Evolutionary conservation across 1,284 basidiomycete genomes (phyloP).

Genomic region (Apiotrichum montevideense): DNA sequence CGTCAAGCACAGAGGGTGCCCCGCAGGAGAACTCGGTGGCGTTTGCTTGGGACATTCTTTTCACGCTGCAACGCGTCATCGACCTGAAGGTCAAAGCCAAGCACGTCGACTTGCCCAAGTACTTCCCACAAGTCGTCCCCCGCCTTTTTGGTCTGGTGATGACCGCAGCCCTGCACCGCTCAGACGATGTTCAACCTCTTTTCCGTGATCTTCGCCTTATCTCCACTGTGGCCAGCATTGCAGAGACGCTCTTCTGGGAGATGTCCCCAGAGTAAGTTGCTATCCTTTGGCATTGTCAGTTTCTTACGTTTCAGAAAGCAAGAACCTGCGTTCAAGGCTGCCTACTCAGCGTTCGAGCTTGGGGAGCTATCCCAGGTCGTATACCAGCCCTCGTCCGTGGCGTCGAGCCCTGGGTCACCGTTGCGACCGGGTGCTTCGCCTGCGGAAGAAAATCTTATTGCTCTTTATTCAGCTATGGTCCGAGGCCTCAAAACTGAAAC

Average conservation of each 20-base stretch:
- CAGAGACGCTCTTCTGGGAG: constrained; percentile 63
- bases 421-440: constrained; percentile 7
- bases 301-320: constrained; percentile 48
- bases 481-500: constrained; percentile 56
- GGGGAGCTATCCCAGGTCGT: constrained; percentile 57
- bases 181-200: constrained; percentile 33
- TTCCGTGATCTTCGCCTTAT: constrained; percentile 63
- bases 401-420: not conserved
- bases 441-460: constrained; percentile 57
- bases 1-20: not conserved
- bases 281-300: not conserved
- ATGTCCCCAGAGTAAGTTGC: constrained; percentile 57
- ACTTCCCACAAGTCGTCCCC: constrained; percentile 66
- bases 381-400: constrained; percentile 47
- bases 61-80: constrained; percentile 61
- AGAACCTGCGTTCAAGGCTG: constrained; percentile 52
- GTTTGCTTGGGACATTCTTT: constrained; percentile 76
- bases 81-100: constrained; percentile 57
- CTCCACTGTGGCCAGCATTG: constrained; percentile 57
- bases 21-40: constrained; percentile 59
- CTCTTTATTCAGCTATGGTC: constrained; percentile 61
- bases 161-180: constrained; percentile 47
- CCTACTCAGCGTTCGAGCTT: constrained; percentile 58
- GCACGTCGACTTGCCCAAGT: constrained; percentile 69
- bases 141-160: constrained; percentile 66